Evolutionary conservation across 805 yeast species (phyloP).

Genomic region (Tetrapisispora taiwanensis): DNA sequence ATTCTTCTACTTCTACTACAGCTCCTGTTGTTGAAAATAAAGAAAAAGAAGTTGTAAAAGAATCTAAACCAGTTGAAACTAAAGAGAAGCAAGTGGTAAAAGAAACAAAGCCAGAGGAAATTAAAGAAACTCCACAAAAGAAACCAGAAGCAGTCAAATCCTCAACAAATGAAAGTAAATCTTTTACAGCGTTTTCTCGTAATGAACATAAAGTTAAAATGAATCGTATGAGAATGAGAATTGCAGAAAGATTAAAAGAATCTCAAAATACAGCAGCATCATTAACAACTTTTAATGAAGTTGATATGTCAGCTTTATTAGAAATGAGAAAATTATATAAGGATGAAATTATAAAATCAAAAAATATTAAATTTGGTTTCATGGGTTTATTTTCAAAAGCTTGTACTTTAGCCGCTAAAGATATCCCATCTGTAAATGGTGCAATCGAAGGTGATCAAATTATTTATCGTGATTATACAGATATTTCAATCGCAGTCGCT

Average conservation of each 20-base stretch:
- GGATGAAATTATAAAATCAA: constrained; percentile 89
- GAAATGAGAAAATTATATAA: constrained; percentile 94
- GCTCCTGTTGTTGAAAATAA: constrained; percentile 8
- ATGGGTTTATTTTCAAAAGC: constrained; percentile 99
- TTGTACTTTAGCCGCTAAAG: constrained; percentile 82
- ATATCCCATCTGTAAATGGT: constrained; percentile 90
- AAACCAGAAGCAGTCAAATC: constrained; percentile 19
- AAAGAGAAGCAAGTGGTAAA: constrained; percentile 9
- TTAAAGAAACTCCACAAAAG: constrained; percentile 19
- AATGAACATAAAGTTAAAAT: constrained; percentile 86
- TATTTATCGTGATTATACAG: constrained; percentile 93
- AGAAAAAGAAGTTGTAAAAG: constrained; percentile 6
- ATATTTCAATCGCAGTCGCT: constrained; percentile 93
- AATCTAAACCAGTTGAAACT: constrained; percentile 6
- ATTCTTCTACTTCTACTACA: constrained; percentile 28
- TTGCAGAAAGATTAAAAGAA: constrained; percentile 97
- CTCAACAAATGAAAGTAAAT: constrained; percentile 20
- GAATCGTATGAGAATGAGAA: constrained; percentile 99
- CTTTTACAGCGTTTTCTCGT: constrained; percentile 57
- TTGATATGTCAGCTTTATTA: constrained; percentile 85
- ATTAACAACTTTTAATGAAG: constrained; percentile 94
- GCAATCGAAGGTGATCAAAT: constrained; percentile 90
- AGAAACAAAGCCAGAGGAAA: constrained; percentile 12
- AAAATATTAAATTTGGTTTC: constrained; percentile 92
- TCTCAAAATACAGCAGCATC: constrained; percentile 98